A percentile compares a stretch with the other conserved stretches of the same genome.
phyloP scores from a whole-genome alignment of 1,284 basidiomycete species.

The Moniliella sp. region DNA sequence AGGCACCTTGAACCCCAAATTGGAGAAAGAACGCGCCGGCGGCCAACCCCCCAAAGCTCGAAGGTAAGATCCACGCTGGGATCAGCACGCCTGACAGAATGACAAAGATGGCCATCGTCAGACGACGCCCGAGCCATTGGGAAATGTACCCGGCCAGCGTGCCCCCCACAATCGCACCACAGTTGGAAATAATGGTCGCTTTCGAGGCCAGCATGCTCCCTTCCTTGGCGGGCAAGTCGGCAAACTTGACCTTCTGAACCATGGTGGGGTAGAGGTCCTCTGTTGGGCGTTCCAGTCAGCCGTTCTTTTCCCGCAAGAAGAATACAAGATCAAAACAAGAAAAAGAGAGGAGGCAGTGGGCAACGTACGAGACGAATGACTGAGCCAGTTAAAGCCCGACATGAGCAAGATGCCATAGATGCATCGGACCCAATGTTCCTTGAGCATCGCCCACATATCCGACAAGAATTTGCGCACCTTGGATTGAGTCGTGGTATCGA shows the following conservation, averaged over 20 bases:
- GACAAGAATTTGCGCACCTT: constrained; percentile 47
- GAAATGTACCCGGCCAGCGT: constrained; percentile 53
- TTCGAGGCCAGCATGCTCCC: constrained; percentile 41
- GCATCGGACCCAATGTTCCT: constrained; percentile 59
- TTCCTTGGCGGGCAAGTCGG: constrained; percentile 10
- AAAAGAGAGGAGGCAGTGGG: too few species aligned
- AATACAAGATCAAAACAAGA: constrained; percentile 8
- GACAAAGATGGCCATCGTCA: constrained; percentile 53
- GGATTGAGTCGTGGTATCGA: constrained; percentile 3
- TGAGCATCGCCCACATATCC: constrained; percentile 54
- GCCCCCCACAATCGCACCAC: constrained; percentile 55
- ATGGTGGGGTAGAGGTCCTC: constrained; percentile 28
- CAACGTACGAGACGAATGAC: constrained; percentile 67
- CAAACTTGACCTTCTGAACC: constrained; percentile 34
- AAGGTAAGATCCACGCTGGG: constrained; percentile 35
- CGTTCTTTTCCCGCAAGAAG: too few species aligned
- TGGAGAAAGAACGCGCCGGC: constrained; percentile 39
- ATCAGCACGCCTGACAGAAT: constrained; percentile 17
- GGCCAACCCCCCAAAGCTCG: constrained; percentile 29
- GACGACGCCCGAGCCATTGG: constrained; percentile 65
- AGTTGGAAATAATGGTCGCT: constrained; percentile 76
- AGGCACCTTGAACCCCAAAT: constrained; percentile 36
- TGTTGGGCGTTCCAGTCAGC: constrained; percentile 2
- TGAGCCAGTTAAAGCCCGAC: constrained; percentile 65
- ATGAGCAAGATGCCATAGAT: constrained; percentile 50